Evolutionary conservation across 306 rosid genomes (phyloP), one percentile per base, ranked within the genome.

Genomic region (Prunus mira): DNA sequence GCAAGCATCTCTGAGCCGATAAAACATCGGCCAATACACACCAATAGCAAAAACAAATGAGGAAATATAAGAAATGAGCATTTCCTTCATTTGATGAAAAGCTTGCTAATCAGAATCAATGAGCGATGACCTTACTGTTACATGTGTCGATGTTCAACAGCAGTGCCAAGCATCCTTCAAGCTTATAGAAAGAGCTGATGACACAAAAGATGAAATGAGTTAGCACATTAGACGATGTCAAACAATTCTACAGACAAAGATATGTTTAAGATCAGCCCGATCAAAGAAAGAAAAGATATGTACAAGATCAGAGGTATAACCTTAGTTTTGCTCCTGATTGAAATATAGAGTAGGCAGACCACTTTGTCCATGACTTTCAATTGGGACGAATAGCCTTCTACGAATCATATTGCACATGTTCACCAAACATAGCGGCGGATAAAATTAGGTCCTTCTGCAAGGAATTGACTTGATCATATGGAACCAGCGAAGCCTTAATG

Each of bases 401-500:
- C 1, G 20, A 52, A 13, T 11, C 15, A 12, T 47, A 47, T 47
- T 13, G 14, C 51, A 47, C 51, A 47, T 47, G 15, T 47, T 47
- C 52, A 47, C 52, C 43, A 38, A 38, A 38, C 43, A 38, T 38
- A 38, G 43, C 2, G 9, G 43, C 9, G 43, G 43, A 7, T 38
- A 38, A 38, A 38, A 38, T 38, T 38, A 38, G 43, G 43, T 38
- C 43, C 43, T 38, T 38, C 9, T 17, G 9, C 12, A n/a, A 22
- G 76, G 62, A 72, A 60, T 10, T 52, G 22, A 15, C 22, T 52
- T 15, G n/a, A 47, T 38, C 56, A 24, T 27, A 54, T 24, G 70
- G 69, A 65, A 65, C 9, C 69, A 65, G 20, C 18, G 24, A 54
- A 66, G 52, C 71, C 71, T 71, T 30, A 14, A 18, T 70, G 50